phyloP scores from a whole-genome alignment of 2,329 filamentous ascomycete species.

The Rhytidhysteron rufulum region DNA sequence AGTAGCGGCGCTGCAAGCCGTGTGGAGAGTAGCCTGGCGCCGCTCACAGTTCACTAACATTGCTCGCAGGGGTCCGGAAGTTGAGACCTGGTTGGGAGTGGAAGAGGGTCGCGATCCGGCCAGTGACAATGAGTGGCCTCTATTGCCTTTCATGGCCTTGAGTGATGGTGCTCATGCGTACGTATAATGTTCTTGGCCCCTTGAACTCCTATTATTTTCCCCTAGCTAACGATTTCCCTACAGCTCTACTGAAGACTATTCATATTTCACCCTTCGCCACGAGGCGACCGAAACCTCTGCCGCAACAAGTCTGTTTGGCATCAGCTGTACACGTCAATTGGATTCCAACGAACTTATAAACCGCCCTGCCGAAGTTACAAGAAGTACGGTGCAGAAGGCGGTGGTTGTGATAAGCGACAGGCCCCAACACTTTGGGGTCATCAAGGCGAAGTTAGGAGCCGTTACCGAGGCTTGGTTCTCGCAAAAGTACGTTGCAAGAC shows the following conservation, averaged over 20 bases:
- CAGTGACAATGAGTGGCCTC: slow-evolving; percentile 78
- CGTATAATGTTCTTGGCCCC: slow-evolving; percentile 33
- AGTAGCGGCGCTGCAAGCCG: too few relatives aligned
- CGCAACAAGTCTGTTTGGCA: slow-evolving; percentile 86
- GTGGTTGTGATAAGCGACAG: slow-evolving; percentile 92
- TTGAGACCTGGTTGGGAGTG: slow-evolving; percentile 84
- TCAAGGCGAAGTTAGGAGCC: slow-evolving; percentile 83
- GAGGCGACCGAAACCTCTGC: slow-evolving; percentile 45
- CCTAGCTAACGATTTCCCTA: not conserved
- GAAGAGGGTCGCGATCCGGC: slow-evolving; percentile 74
- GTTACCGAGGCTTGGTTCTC: slow-evolving; percentile 96
- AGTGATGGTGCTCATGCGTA: slow-evolving; percentile 94
- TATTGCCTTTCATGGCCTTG: slow-evolving; percentile 94
- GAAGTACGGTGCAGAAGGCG: slow-evolving; percentile 95
- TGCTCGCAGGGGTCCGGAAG: slow-evolving; percentile 70
- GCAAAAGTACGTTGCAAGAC: slow-evolving; percentile 57
- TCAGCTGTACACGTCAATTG: slow-evolving; percentile 90
- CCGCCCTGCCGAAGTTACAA: slow-evolving; percentile 84
- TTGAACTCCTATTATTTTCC: not conserved
- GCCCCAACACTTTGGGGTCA: slow-evolving; percentile 83
- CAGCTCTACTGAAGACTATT: slow-evolving; percentile 91
- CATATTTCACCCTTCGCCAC: slow-evolving; percentile 88
- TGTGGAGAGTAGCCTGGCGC: too few relatives aligned
- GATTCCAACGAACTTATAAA: slow-evolving; percentile 73
- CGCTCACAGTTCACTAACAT: too few relatives aligned